Percentiles rank a stretch among this genome's conserved stretches.
These are phyloP conservation scores for Pythium periplocum DNA, from an alignment of 352 stramenopile genomes.

Conservation along the genomic window DNA sequence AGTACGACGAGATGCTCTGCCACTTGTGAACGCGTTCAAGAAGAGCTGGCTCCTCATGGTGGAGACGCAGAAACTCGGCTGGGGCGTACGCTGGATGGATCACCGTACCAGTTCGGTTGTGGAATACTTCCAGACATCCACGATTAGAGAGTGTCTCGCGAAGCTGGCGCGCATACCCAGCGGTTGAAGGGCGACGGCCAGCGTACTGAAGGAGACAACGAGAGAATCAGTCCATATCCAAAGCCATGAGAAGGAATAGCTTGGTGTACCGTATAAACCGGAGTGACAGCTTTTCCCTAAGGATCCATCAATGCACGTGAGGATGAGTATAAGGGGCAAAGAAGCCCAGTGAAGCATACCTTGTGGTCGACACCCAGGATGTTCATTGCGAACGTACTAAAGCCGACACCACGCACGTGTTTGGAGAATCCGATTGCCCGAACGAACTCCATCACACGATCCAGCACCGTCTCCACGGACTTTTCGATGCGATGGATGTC, in stretches of 20 bases:
- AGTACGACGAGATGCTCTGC: slow-evolving; percentile 87
- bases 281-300: slow-evolving; percentile 56
- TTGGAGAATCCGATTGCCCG: slow-evolving; percentile 31
- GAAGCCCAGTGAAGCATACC: slow-evolving; percentile 8
- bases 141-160: slow-evolving; percentile 29
- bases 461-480: slow-evolving; percentile 48
- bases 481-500: slow-evolving; percentile 34
- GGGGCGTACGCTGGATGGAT: slow-evolving; percentile 89
- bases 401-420: slow-evolving; percentile 75
- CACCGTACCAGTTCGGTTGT: slow-evolving; percentile 76
- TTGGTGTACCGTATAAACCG: slow-evolving; percentile 63
- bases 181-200: slow-evolving; percentile 40
- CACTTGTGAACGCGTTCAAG: slow-evolving; percentile 68
- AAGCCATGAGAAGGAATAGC: neutral
- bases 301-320: slow-evolving; percentile 1
- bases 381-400: slow-evolving; percentile 94
- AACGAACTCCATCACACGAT: slow-evolving; percentile 44
- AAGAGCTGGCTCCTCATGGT: slow-evolving; percentile 38
- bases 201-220: slow-evolving; percentile 51
- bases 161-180: slow-evolving; percentile 42
- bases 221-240: slow-evolving; percentile 3
- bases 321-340: neutral
- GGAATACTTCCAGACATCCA: slow-evolving; percentile 43
- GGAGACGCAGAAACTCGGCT: slow-evolving; percentile 81
- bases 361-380: slow-evolving; percentile 79